Conservation (phyloP, 139 green algal genomes). For the Pleodorina starrii region DNA sequence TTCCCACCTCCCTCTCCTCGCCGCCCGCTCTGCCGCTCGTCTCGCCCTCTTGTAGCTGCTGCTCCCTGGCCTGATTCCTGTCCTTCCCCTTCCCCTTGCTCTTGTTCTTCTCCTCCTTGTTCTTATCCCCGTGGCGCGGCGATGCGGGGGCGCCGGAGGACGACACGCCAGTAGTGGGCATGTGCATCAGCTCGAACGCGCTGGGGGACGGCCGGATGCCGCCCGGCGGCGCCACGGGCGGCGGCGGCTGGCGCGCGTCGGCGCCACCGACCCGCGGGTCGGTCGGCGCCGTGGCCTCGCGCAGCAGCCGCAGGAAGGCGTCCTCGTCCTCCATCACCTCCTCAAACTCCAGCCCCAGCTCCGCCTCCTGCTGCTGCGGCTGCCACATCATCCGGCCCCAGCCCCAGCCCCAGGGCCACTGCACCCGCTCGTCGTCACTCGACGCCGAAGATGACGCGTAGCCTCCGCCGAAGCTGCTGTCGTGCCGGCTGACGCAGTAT, state of each 20-base stretch:
- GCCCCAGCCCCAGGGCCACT: neutral
- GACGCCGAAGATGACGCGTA: neutral
- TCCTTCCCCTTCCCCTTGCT: neutral
- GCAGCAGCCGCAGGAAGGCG: constrained; percentile 30
- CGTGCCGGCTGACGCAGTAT: neutral
- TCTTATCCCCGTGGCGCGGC: no score
- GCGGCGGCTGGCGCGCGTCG: neutral
- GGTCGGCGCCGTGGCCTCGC: neutral
- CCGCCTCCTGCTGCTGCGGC: neutral
- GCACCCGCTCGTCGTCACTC: neutral
- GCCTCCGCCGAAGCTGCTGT: neutral
- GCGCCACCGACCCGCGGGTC: neutral
- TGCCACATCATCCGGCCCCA: neutral
- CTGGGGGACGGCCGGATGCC: constrained; percentile 23
- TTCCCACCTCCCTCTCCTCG: no score
- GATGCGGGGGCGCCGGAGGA: neutral
- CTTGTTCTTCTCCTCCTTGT: no score
- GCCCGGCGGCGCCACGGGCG: neutral
- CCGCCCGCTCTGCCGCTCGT: no score
- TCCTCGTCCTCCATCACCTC: constrained; percentile 31
- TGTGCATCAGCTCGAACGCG: neutral
- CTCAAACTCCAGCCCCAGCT: neutral
- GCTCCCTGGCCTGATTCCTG: no score
- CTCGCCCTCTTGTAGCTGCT: no score
- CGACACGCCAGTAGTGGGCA: neutral